Evolutionary conservation across 805 yeast genomes (phyloP).

Genomic region (Yamadazyma paraphyllophila): DNA sequence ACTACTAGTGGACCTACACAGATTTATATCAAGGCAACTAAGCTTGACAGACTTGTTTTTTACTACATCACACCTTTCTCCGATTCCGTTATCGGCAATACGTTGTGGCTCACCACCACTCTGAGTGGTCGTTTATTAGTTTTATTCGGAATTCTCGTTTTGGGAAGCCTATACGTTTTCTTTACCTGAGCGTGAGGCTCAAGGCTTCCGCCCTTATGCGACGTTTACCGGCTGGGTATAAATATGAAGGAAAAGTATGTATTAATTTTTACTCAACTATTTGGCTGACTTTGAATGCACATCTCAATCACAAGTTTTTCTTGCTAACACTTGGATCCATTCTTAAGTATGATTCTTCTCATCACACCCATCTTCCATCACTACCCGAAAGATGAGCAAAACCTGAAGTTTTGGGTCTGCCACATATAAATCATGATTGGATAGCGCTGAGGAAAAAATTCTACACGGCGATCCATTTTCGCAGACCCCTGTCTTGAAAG

Average conservation of each 20-base stretch:
- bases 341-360: too few species aligned
- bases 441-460: not conserved
- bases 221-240: slow-evolving; percentile 10
- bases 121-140: slow-evolving; percentile 30
- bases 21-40: slow-evolving; percentile 35
- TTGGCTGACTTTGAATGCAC: not conserved
- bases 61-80: slow-evolving; percentile 21
- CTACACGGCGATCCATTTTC: not conserved
- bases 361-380: not conserved
- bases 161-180: slow-evolving; percentile 4
- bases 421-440: not conserved
- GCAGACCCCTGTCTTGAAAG: not conserved
- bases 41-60: slow-evolving; percentile 27
- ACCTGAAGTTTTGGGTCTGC: not conserved
- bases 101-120: slow-evolving; percentile 35
- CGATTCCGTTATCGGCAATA: slow-evolving; percentile 33
- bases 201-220: slow-evolving; percentile 15
- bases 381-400: not conserved
- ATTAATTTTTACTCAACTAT: not conserved
- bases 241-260: slow-evolving; percentile 1
- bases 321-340: too few species aligned
- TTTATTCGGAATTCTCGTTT: slow-evolving; percentile 12
- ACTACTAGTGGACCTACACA: slow-evolving; percentile 41
- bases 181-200: slow-evolving; percentile 11
- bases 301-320: not conserved